Evolutionary conservation across 345 rosid species (phyloP), one percentile per base, ranked within the genome.

Genomic region (Clausena lansium): DNA sequence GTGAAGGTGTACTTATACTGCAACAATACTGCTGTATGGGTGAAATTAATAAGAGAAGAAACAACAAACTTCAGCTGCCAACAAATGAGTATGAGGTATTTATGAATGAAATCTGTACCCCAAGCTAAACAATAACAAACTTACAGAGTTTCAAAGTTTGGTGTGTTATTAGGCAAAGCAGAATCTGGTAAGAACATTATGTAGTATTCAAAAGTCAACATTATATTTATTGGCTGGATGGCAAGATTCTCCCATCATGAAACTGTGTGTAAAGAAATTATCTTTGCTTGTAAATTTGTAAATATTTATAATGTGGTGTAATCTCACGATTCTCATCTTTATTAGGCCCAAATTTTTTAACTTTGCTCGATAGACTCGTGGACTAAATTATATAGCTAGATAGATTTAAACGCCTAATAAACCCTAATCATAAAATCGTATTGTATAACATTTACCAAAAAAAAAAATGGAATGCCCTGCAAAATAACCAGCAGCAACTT

Each of bases 401-500:
- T 30, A 30, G 32, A 30, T 30, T 30, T 30, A 2, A 30, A 30
- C 32, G 2, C 32, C 32, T 30, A 30, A 30, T 30, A 30, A 30
- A 30, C 32, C 32, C 2, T 30, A 30, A 30, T 30, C 2, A 2
- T 45, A 3, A 45, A 45, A 45, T 45, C 50, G 13, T 11, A 3
- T 45, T 45, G 50, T 45, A 3, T 45, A 3, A 45, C 50, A 45
- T 45, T 41, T 41, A 0, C 1, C 1, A 11, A 3, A 45, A 45
- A 41, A 11, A 45, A 45, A 45, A 45, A 3, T 45, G 11, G 50
- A 45, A 45, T 45, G 50, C 50, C 50, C 71, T 22, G 33, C 67
- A 72, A 39, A 68, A 62, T 63, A n/a, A n/a, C n/a, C 76, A 54
- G 39, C n/a, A 36, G 32, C 67, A 27, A 64, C 27, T 67, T 35